Evolutionary conservation across 2,329 filamentous ascomycete genomes (phyloP).

Genomic region (Fusarium nanum): DNA sequence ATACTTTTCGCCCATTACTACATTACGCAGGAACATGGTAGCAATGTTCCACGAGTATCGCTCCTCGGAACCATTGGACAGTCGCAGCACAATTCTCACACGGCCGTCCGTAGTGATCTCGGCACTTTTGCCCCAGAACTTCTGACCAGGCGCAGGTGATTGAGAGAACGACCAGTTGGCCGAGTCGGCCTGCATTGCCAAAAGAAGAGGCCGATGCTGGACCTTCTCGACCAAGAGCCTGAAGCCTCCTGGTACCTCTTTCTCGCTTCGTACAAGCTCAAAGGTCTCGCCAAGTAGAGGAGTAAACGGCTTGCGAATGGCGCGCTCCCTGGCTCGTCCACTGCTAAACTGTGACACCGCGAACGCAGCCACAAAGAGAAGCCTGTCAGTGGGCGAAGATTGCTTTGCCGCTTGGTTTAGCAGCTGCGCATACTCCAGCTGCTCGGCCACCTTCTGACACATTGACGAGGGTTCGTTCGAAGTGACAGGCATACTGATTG

Average conservation of each 20-base stretch:
- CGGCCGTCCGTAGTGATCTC: constrained; percentile 94
- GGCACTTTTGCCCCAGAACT: constrained; percentile 98
- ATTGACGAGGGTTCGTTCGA: constrained; percentile 93
- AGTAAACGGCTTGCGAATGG: constrained; percentile 96
- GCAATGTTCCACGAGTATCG: constrained; percentile 89
- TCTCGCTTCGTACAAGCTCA: constrained; percentile 88
- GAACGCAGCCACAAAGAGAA: constrained; percentile 89
- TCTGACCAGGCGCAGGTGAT: constrained; percentile 88
- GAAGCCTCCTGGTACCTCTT: constrained; percentile 77
- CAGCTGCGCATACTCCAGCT: constrained; percentile 88
- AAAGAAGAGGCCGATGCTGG: constrained; percentile 87
- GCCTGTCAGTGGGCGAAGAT: constrained; percentile 71
- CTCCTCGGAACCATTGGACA: constrained; percentile 76
- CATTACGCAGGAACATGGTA: constrained; percentile 92
- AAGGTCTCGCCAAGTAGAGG: constrained; percentile 96
- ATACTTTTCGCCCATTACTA: constrained; percentile 98
- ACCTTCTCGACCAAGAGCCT: constrained; percentile 96
- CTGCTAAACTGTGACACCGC: constrained; percentile 88
- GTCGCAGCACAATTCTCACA: constrained; percentile 77
- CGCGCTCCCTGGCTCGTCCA: constrained; percentile 85
- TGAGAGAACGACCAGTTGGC: constrained; percentile 88
- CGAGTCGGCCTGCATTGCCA: constrained; percentile 93
- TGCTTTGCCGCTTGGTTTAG: constrained; percentile 79
- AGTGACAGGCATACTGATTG: constrained; percentile 97
- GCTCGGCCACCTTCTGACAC: constrained; percentile 88